Evolutionary conservation across 2,329 filamentous ascomycete genomes (phyloP).

Genomic region (Drechslerella coelobrocha): DNA sequence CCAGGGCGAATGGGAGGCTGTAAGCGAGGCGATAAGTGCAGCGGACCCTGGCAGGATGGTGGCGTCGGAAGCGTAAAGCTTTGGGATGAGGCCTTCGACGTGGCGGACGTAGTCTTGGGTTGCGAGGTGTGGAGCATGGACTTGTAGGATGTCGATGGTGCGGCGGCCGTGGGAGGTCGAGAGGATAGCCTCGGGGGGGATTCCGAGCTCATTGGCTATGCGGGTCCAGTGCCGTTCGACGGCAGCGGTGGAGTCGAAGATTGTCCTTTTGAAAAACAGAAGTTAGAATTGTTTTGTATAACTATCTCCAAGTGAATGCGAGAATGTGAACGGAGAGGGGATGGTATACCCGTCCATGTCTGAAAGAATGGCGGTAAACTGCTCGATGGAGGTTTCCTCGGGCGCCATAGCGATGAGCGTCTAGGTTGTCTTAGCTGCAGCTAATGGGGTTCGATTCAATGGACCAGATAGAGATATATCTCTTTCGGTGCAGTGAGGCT

Average conservation of each 20-base stretch:
- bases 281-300: conserved; percentile 1
- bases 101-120: conserved; percentile 87
- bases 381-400: conserved; percentile 21
- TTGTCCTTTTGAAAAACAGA: conserved; percentile 27
- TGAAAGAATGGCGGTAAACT: conserved; percentile 48
- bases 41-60: conserved; percentile 82
- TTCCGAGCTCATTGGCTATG: conserved; percentile 81
- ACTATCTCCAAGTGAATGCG: too few species aligned
- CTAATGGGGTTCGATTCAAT: too few species aligned
- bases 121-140: conserved; percentile 82
- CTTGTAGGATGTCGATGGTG: conserved; percentile 81
- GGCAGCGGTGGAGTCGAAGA: conserved; percentile 80
- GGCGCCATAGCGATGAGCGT: conserved; percentile 13
- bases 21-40: conserved; percentile 71
- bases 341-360: conserved; percentile 42
- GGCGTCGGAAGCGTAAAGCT: conserved; percentile 77
- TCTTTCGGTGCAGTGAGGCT: too few species aligned
- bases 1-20: conserved; percentile 72
- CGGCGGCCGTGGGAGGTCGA: conserved; percentile 89
- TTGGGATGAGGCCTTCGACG: conserved; percentile 79
- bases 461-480: too few species aligned
- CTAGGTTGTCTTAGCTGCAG: background rate
- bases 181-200: conserved; percentile 83
- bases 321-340: background rate
- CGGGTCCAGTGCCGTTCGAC: conserved; percentile 79